Base-by-base conservation (phyloP, 23 red algal genomes). In the Cyanidiococcus yangmingshanensis region DNA sequence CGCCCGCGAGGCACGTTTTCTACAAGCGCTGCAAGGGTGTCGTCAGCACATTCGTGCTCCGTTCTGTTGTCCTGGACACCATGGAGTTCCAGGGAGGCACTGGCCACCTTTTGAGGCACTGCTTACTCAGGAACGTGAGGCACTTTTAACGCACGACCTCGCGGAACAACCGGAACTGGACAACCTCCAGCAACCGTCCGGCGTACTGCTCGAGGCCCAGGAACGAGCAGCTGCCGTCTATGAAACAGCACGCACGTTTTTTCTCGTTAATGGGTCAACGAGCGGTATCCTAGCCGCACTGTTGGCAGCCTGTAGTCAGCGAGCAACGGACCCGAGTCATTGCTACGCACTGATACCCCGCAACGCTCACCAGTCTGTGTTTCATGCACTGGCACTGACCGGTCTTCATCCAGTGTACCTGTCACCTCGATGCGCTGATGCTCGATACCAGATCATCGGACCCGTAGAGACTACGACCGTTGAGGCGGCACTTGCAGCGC, bases 41-140 rank as follows among this genome's bases (percentile, higher is more conserved):
- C 63, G 63, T 27, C 3, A 12, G 63, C 68, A 76, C 0, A 76
- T 97, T 25, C 58, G 79, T 27, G 88, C 80, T 18, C 82, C 87
- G 34, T 98, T 98, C 58, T 92, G 89, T 68, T 98, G 86, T 39
- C 88, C 88, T 0, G 94, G 94, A 25, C 94, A 98, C 85, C 86
- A 89, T 29, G 32, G n/a, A 12, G 3, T 37, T 79, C 79, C 41
- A 88, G 88, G 2, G 39, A 31, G 37, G 50, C 38, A 0, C 26
- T 79, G 27, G 71, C 76, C 58, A 7, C 40, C 25, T 25, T 17
- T 33, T 40, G 76, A 39, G 15, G 27, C 0, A 82, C 50, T 24
- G 38, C 79, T 25, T 34, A 58, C 7, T 37, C 74, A 26, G n/a
- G 63, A 71, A 12, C 63, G n/a, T 2, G 12, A 68, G 12, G 16